These are phyloP conservation scores for Cordyceps farinosa DNA, from an alignment of 2,329 filamentous ascomycete species.

Conservation along the genomic window DNA sequence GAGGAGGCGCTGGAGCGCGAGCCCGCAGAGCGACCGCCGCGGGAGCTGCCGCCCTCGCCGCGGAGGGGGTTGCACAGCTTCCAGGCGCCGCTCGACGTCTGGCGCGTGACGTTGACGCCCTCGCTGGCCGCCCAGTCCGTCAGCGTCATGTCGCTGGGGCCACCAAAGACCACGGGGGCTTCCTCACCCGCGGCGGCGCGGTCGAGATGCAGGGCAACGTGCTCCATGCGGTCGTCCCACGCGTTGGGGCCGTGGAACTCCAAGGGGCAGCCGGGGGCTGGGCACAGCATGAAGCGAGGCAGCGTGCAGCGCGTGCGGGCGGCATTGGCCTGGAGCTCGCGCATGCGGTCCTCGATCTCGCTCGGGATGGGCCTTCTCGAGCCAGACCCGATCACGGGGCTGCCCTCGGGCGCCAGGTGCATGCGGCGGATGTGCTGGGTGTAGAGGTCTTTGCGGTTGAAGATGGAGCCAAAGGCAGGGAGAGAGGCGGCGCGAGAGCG, in stretches of 20 bases:
- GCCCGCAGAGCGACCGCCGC: slow-evolving; percentile 2
- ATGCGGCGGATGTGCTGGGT: slow-evolving; percentile 84
- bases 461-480: slow-evolving; percentile 57
- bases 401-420: slow-evolving; percentile 58
- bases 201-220: slow-evolving; percentile 78
- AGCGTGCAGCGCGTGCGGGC: slow-evolving; percentile 56
- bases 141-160: slow-evolving; percentile 36
- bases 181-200: slow-evolving; percentile 30
- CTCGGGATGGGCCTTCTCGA: slow-evolving; percentile 30
- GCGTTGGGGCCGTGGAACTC: slow-evolving; percentile 59
- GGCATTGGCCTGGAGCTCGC: slow-evolving; percentile 55
- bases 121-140: slow-evolving; percentile 37
- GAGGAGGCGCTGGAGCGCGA: slow-evolving; percentile 9
- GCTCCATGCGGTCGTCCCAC: slow-evolving; percentile 85
- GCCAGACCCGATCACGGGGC: slow-evolving; percentile 27
- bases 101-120: slow-evolving; percentile 37
- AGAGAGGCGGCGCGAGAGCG: slow-evolving; percentile 19
- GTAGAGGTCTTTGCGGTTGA: slow-evolving; percentile 91
- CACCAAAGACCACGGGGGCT: slow-evolving; percentile 36
- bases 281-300: slow-evolving; percentile 59
- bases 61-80: slow-evolving; percentile 31
- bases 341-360: slow-evolving; percentile 53
- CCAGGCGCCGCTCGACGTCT: slow-evolving; percentile 29
- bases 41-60: slow-evolving; percentile 19
- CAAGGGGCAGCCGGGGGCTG: slow-evolving; percentile 55